Evolutionary conservation across 2,329 filamentous ascomycete genomes (phyloP).

Genomic region (Trichoderma guizhouense): DNA sequence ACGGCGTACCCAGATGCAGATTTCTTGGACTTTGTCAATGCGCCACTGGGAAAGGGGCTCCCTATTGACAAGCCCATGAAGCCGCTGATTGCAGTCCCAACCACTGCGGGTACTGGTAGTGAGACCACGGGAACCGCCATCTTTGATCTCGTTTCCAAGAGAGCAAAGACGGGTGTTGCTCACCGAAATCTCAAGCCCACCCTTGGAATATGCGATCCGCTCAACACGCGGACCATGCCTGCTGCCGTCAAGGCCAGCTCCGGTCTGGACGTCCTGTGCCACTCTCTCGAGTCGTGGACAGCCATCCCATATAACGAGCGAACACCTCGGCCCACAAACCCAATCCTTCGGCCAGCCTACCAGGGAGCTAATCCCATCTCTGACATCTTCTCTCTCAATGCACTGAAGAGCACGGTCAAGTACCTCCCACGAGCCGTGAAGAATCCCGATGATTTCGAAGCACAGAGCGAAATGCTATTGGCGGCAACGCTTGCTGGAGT

Average conservation of each 20-base stretch:
- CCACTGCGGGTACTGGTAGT: constrained; percentile 80
- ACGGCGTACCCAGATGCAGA: constrained; percentile 85
- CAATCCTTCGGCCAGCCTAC: constrained; percentile 87
- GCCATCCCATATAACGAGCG: constrained; percentile 92
- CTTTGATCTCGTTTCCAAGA: constrained; percentile 87
- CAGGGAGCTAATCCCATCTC: constrained; percentile 97
- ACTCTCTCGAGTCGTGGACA: constrained; percentile 94
- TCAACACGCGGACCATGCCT: constrained; percentile 96
- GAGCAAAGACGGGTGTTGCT: constrained; percentile 92
- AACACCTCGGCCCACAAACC: constrained; percentile 78
- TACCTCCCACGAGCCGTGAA: constrained; percentile 85
- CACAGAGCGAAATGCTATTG: constrained; percentile 92
- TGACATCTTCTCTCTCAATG: constrained; percentile 91
- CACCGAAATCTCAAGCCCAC: constrained; percentile 95
- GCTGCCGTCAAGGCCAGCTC: constrained; percentile 87
- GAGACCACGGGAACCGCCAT: constrained; percentile 98
- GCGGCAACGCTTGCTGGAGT: constrained; percentile 92
- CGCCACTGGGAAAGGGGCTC: constrained; percentile 81
- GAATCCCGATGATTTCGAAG: constrained; percentile 87
- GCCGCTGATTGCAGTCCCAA: constrained; percentile 79
- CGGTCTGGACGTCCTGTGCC: constrained; percentile 91
- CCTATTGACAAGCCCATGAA: constrained; percentile 68
- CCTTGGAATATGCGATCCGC: constrained; percentile 76
- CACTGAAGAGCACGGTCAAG: constrained; percentile 78
- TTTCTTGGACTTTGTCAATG: constrained; percentile 97